phyloP scores from a whole-genome alignment of 495 filamentous ascomycete species.

The Ramalina peruviana region DNA sequence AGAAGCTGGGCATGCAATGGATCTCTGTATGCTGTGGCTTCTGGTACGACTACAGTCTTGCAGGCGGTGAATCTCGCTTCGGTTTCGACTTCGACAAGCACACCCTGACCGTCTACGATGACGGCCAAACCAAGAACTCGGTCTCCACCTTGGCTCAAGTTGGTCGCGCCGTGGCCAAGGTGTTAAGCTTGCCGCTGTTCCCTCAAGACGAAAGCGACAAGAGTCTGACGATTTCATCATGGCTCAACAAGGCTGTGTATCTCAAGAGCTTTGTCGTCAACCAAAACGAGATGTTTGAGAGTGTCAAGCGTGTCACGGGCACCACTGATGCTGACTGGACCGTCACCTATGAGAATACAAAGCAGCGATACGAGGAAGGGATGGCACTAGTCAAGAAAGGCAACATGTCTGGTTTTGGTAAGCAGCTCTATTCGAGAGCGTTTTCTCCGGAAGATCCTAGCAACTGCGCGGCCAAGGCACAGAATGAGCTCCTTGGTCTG shows the following conservation, averaged over 20 bases:
- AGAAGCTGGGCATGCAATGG: constrained; percentile 23
- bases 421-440: constrained; percentile 33
- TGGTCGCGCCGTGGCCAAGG: constrained; percentile 27
- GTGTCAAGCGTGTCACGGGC: constrained; percentile 35
- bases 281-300: constrained; percentile 38
- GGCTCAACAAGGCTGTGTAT: constrained; percentile 28
- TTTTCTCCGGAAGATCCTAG: constrained; percentile 34
- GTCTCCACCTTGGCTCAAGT: constrained; percentile 29
- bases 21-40: constrained; percentile 27
- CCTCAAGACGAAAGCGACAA: constrained; percentile 15
- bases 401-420: constrained; percentile 31
- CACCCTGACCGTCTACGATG: constrained; percentile 30
- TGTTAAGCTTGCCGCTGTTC: constrained; percentile 23
- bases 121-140: constrained; percentile 26
- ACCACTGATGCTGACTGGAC: constrained; percentile 40
- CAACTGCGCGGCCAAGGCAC: constrained; percentile 23
- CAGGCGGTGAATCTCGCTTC: constrained; percentile 10
- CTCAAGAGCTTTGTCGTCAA: constrained; percentile 30
- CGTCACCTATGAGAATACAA: constrained; percentile 27
- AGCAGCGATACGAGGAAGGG: constrained; percentile 31
- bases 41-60: constrained; percentile 35
- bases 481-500: constrained; percentile 37
- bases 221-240: constrained; percentile 12
- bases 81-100: constrained; percentile 24
- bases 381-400: constrained; percentile 27